Base-by-base conservation (phyloP, 164 flowering plant genomes). In the Kingdonia uniflora region DNA sequence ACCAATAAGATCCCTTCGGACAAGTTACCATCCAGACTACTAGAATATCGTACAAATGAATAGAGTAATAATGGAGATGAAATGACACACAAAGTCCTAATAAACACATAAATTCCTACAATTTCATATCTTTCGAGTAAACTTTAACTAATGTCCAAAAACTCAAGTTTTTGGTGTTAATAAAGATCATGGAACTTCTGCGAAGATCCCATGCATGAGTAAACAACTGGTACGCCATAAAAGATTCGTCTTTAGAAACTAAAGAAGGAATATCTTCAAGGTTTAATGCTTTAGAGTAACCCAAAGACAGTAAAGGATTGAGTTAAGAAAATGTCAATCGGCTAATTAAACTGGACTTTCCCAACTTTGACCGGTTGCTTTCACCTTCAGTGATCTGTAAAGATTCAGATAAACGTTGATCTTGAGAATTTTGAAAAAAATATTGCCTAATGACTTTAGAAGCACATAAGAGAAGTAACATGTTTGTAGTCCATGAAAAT, bases 251-350 rank as follows among this genome's bases (percentile, higher is more conserved):
- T n/a, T n/a, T n/a, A n/a, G n/a, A n/a, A n/a, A n/a, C n/a, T n/a
- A n/a, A n/a, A n/a, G n/a, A n/a, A n/a, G n/a, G n/a, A n/a, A n/a
- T n/a, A n/a, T 44, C 48, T 44, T 44, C 48, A 19, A 16, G 48
- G 4, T 10, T 17, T 44, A 44, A 44, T 16, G 48, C 22, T 44
- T 44, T 44, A 20, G 16, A 8, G 48, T 44, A 44, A 8, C 48
- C 48, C 16, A 17, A 44, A 44, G 54, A 17, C 33, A 85, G 84
- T 58, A 88, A 69, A 40, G 87, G 76, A 50, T 74, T 71, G 14
- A 85, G 45, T 92, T 95, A 88, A 43, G 91, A 83, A 68, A 88
- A 88, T 23, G 71, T 66, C 63, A 85, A n/a, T n/a, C n/a, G n/a
- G n/a, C n/a, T n/a, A n/a, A n/a, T n/a, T n/a, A n/a, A n/a, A n/a